These are phyloP conservation scores for Neobulgaria alba DNA, from an alignment of 2,329 filamentous ascomycete genomes.

Conservation along the genomic window DNA sequence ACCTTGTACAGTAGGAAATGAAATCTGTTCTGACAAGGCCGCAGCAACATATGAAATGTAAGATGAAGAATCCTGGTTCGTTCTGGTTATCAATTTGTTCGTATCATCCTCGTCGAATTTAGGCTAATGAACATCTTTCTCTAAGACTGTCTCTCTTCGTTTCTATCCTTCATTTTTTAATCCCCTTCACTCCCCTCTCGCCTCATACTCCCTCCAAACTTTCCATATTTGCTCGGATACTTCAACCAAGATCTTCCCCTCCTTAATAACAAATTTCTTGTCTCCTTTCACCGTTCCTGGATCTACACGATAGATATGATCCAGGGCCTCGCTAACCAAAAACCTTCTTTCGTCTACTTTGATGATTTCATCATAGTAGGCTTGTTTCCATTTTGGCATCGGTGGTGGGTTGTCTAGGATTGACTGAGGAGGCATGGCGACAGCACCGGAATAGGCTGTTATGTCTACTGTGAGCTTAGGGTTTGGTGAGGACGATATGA, in stretches of 20 bases:
- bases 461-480: neutral
- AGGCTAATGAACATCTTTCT: too few relatives aligned
- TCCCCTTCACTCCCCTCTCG: too few relatives aligned
- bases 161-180: too few relatives aligned
- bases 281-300: conserved; percentile 12
- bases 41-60: too few relatives aligned
- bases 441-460: conserved; percentile 10
- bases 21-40: too few relatives aligned
- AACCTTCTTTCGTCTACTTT: conserved; percentile 18
- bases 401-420: neutral
- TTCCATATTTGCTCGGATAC: conserved; percentile 16
- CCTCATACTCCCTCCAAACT: conserved; percentile 21
- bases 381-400: conserved; percentile 15
- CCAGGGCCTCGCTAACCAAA: conserved; percentile 14
- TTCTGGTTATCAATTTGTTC: too few relatives aligned
- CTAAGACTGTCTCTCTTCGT: too few relatives aligned
- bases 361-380: conserved; percentile 20
- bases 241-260: conserved; percentile 15
- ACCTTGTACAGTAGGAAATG: too few relatives aligned
- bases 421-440: conserved; percentile 2
- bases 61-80: too few relatives aligned
- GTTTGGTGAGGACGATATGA: too few relatives aligned
- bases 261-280: conserved; percentile 17
- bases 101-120: too few relatives aligned
- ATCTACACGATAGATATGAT: conserved; percentile 13